Percentiles rank a stretch among this genome's conserved stretches.
Evolutionary conservation across 2,329 filamentous ascomycete genomes (phyloP).

Genomic region (Cladosporium sp.): DNA sequence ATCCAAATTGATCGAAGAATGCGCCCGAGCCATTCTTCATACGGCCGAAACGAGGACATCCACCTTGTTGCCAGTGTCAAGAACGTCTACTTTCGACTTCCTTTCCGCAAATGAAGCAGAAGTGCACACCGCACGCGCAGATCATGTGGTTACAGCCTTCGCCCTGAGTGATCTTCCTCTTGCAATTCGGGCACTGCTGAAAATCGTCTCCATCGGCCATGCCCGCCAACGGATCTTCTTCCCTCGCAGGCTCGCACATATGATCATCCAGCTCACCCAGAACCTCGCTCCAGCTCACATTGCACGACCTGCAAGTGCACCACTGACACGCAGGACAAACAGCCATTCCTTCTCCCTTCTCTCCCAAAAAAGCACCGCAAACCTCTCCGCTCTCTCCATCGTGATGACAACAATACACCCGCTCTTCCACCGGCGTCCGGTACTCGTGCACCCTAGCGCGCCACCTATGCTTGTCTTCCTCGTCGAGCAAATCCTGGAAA

Average conservation of each 20-base stretch:
- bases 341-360: not conserved
- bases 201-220: conserved; percentile 13
- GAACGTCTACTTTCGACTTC: not conserved
- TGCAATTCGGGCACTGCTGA: conserved; percentile 18
- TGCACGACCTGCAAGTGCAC: not conserved
- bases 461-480: not conserved
- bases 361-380: not conserved
- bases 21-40: not conserved
- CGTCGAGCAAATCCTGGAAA: not conserved
- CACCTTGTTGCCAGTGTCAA: conserved; percentile 13
- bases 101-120: conserved; percentile 18
- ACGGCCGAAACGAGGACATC: conserved; percentile 15
- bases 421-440: not conserved
- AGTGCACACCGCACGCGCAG: conserved; percentile 17
- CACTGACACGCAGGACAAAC: not conserved
- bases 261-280: not conserved
- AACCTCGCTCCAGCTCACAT: not conserved
- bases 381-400: not conserved
- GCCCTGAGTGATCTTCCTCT: not conserved
- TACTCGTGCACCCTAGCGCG: conserved; percentile 7
- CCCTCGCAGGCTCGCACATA: not conserved
- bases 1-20: not conserved
- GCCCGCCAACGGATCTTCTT: conserved; percentile 2
- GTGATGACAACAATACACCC: conserved; percentile 12
- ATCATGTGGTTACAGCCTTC: conserved; percentile 18